A percentile compares a stretch with the other conserved stretches of the same genome.
These are phyloP conservation scores for Exophiala xenobiotica DNA, from an alignment of 2,329 filamentous ascomycete species.

Conservation along the genomic window DNA sequence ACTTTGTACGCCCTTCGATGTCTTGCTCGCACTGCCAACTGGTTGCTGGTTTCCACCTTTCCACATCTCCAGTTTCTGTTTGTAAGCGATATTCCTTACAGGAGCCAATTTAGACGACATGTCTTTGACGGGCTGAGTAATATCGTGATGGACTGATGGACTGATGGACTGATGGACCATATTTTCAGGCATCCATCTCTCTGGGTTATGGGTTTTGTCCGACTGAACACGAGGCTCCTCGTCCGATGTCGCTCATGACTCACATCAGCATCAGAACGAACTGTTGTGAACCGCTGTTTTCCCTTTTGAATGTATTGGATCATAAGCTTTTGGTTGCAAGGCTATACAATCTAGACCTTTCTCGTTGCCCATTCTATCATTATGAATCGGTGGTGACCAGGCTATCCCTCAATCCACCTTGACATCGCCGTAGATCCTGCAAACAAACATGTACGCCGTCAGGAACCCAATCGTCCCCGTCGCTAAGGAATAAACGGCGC, in stretches of 20 bases:
- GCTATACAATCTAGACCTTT: constrained; percentile 2
- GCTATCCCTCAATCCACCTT: constrained; percentile 28
- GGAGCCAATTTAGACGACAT: constrained; percentile 7
- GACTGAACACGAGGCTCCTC: too few relatives aligned
- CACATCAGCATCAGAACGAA: too few relatives aligned
- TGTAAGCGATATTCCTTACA: constrained; percentile 5
- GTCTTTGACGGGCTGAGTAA: too few relatives aligned
- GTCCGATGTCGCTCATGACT: neutral
- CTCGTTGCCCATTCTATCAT: neutral
- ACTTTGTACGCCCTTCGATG: constrained; percentile 3
- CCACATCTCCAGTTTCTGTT: constrained; percentile 10
- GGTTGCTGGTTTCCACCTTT: neutral
- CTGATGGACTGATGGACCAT: too few relatives aligned
- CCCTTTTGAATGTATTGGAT: neutral
- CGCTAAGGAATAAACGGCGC: constrained; percentile 74
- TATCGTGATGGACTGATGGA: too few relatives aligned
- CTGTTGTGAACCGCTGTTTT: too few relatives aligned
- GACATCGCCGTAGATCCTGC: constrained; percentile 62
- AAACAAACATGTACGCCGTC: constrained; percentile 78
- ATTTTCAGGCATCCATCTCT: neutral
- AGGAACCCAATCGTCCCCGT: constrained; percentile 83
- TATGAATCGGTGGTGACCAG: neutral
- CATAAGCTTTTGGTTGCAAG: neutral
- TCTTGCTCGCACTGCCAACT: neutral
- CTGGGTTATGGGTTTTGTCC: too few relatives aligned